phyloP scores from a whole-genome alignment of 257 asterid genomes.

The Solanum chmielewskii region DNA sequence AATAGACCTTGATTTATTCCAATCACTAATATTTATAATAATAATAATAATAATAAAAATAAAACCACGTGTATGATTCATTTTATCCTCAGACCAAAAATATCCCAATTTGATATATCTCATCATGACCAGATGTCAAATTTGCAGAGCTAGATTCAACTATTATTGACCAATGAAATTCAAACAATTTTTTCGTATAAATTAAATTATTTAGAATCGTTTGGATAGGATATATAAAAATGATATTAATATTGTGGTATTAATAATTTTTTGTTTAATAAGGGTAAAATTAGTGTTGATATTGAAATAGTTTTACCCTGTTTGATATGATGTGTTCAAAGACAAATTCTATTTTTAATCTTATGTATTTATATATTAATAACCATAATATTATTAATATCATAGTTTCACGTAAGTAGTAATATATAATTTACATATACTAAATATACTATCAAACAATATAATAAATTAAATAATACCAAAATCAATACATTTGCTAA shows the following conservation, averaged over 20 bases:
- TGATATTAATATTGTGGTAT: no score
- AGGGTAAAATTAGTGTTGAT: no score
- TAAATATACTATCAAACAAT: no score
- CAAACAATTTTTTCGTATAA: neutral
- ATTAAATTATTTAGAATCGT: neutral
- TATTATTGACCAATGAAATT: neutral
- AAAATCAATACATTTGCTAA: neutral
- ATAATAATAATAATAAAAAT: neutral
- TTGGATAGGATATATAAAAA: neutral
- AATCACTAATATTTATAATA: neutral
- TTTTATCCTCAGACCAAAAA: neutral
- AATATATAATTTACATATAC: no score
- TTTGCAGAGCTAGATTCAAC: neutral
- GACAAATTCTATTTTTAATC: no score
- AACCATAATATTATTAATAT: neutral
- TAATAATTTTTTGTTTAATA: no score
- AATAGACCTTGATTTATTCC: neutral
- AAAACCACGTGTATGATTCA: neutral
- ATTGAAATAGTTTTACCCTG: no score
- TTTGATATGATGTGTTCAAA: neutral
- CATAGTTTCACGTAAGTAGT: neutral
- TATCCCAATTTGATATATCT: neutral
- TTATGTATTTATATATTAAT: no score
- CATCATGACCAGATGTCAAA: neutral
- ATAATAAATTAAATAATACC: neutral